Evolutionary conservation across 495 filamentous ascomycete species (phyloP).

Genomic region (Lichina pygmaea): DNA sequence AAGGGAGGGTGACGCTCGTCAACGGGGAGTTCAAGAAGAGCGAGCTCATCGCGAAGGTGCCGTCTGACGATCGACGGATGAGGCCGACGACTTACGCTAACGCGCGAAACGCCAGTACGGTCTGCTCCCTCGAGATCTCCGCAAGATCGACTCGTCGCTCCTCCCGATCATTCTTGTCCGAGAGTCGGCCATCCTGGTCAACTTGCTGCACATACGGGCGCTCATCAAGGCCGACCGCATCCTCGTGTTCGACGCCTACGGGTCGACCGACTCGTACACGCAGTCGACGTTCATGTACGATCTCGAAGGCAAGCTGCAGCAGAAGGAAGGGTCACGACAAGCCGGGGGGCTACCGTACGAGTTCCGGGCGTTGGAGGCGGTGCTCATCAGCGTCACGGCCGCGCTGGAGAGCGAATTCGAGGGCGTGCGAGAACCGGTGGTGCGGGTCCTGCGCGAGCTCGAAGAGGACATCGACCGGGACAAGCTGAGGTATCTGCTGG

Average conservation of each 20-base stretch:
- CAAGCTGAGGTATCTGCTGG: slow-evolving; percentile 66
- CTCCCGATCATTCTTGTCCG: slow-evolving; percentile 93
- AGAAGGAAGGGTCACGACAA: slow-evolving; percentile 18
- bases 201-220: slow-evolving; percentile 75
- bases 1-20: slow-evolving; percentile 81
- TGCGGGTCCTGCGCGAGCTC: slow-evolving; percentile 60
- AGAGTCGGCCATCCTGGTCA: slow-evolving; percentile 80
- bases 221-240: slow-evolving; percentile 87
- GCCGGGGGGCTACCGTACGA: slow-evolving; percentile 32
- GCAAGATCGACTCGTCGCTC: slow-evolving; percentile 94
- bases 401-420: slow-evolving; percentile 86
- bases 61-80: neutral
- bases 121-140: slow-evolving; percentile 77
- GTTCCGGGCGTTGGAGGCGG: slow-evolving; percentile 54
- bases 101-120: slow-evolving; percentile 36
- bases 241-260: slow-evolving; percentile 84
- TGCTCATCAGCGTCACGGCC: slow-evolving; percentile 56
- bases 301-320: slow-evolving; percentile 34
- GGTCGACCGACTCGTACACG: slow-evolving; percentile 77
- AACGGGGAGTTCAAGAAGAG: slow-evolving; percentile 94
- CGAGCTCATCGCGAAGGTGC: slow-evolving; percentile 84
- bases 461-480: slow-evolving; percentile 96
- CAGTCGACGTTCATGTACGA: slow-evolving; percentile 97
- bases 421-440: slow-evolving; percentile 71
- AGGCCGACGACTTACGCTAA: slow-evolving; percentile 6